Percentiles rank a stretch among this genome's conserved stretches.
phyloP scores from a whole-genome alignment of 768 basidiomycete genomes.

The Lyophyllum semitale region DNA sequence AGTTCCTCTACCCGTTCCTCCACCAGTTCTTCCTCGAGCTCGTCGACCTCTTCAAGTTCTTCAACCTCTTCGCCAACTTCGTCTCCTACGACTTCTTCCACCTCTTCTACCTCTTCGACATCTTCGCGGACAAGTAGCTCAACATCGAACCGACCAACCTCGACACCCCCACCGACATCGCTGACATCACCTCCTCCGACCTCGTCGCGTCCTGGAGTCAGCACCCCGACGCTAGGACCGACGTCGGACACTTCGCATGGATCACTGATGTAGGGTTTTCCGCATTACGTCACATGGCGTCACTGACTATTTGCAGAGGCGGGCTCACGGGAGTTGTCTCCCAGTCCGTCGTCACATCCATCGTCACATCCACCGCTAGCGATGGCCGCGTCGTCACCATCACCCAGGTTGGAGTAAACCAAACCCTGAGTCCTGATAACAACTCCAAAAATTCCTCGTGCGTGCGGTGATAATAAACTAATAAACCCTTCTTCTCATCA shows the following conservation, averaged over 20 bases:
- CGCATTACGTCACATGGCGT: constrained; percentile 15
- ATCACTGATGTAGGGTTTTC: constrained; percentile 14
- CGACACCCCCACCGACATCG: constrained; percentile 17
- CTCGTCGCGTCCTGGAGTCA: constrained; percentile 20
- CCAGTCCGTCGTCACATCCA: constrained; percentile 51
- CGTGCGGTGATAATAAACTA: constrained; percentile 26
- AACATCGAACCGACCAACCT: constrained; percentile 10
- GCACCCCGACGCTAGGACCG: constrained; percentile 17
- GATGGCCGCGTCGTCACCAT: constrained; percentile 58
- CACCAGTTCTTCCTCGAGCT: constrained; percentile 11
- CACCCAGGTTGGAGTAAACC: constrained; percentile 69
- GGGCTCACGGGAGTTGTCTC: not conserved
- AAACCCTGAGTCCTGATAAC: constrained; percentile 61
- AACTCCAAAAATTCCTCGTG: constrained; percentile 50
- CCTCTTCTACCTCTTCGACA: constrained; percentile 21
- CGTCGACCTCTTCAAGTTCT: constrained; percentile 16
- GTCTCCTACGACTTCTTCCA: constrained; percentile 19
- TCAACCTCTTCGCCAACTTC: constrained; percentile 24
- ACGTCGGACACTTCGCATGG: constrained; percentile 15
- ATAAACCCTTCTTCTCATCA: constrained; percentile 10
- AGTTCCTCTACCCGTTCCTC: constrained; percentile 18
- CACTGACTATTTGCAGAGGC: not conserved
- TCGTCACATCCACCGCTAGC: constrained; percentile 53
- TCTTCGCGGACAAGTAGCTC: constrained; percentile 14
- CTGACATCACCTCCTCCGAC: constrained; percentile 15